Percentiles rank a stretch among this genome's conserved stretches.
phyloP scores from a whole-genome alignment of 2,329 filamentous ascomycete genomes.

The Colletotrichum spinosum region DNA sequence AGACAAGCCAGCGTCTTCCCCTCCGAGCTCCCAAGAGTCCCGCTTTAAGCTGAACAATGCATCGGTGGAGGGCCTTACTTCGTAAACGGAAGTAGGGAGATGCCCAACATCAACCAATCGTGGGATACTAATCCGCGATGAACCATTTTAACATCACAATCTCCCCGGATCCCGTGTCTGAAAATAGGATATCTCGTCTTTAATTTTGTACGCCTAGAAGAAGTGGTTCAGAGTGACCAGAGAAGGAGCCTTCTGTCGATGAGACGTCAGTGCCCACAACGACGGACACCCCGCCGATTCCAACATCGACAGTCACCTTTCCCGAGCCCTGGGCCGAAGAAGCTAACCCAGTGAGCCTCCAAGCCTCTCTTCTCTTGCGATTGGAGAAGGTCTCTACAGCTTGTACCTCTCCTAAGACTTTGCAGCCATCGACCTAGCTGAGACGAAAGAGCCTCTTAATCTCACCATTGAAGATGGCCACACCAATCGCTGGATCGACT shows the following conservation, averaged over 20 bases:
- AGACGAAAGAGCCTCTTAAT: constrained; percentile 12
- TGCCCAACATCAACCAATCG: too few relatives aligned
- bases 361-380: constrained; percentile 31
- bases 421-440: constrained; percentile 32
- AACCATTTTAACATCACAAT: too few relatives aligned
- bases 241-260: constrained; percentile 19
- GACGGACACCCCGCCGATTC: background rate
- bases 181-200: too few relatives aligned
- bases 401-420: constrained; percentile 38
- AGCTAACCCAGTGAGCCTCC: constrained; percentile 12
- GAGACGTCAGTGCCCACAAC: constrained; percentile 12
- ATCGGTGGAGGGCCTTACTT: too few relatives aligned
- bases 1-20: too few relatives aligned
- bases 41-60: too few relatives aligned
- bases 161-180: too few relatives aligned
- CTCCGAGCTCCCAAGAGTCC: too few relatives aligned
- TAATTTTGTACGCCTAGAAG: too few relatives aligned
- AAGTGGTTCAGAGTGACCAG: constrained; percentile 35
- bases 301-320: constrained; percentile 14
- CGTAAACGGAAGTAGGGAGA: too few relatives aligned
- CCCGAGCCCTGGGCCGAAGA: constrained; percentile 18
- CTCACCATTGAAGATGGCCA: constrained; percentile 1
- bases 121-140: too few relatives aligned
- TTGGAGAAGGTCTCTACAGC: constrained; percentile 10
- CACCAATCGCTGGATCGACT: background rate